These are phyloP conservation scores for Sclerotinia trifoliorum DNA, from an alignment of 2,329 filamentous ascomycete genomes.

Conservation along the genomic window DNA sequence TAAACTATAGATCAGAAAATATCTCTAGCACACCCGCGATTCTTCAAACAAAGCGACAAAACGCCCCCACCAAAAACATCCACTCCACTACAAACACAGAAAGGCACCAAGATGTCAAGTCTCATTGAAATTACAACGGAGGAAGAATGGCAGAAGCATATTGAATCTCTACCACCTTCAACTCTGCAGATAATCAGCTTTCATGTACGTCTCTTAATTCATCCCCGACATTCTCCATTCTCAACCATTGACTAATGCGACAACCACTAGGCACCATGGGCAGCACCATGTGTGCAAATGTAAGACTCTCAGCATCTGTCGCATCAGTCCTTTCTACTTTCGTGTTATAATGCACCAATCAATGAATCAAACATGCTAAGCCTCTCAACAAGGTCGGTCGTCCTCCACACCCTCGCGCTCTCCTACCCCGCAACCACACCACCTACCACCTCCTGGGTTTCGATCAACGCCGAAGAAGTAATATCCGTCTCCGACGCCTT, in stretches of 20 bases:
- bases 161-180: conserved; percentile 63
- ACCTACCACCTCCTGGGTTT: conserved; percentile 74
- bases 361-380: conserved; percentile 33
- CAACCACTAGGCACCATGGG: conserved; percentile 70
- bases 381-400: conserved; percentile 70
- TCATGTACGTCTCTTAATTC: conserved; percentile 48
- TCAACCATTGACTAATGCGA: conserved; percentile 15
- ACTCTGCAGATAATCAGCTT: conserved; percentile 87
- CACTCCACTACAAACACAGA: conserved; percentile 7
- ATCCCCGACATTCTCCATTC: neutral
- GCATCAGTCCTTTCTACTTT: conserved; percentile 54
- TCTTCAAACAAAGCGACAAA: neutral
- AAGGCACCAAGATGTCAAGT: conserved; percentile 61
- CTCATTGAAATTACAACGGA: conserved; percentile 76
- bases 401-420: conserved; percentile 80
- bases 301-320: neutral
- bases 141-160: conserved; percentile 68
- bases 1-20: neutral
- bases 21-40: neutral
- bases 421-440: conserved; percentile 54
- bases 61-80: conserved; percentile 17
- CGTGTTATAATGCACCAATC: conserved; percentile 88
- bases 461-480: conserved; percentile 91
- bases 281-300: conserved; percentile 59
- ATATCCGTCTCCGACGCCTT: conserved; percentile 89